A percentile compares a stretch with the other conserved stretches of the same genome.
These are phyloP conservation scores for Hydnomerulius pinastri DNA, from an alignment of 768 basidiomycete genomes.

Conservation along the genomic window DNA sequence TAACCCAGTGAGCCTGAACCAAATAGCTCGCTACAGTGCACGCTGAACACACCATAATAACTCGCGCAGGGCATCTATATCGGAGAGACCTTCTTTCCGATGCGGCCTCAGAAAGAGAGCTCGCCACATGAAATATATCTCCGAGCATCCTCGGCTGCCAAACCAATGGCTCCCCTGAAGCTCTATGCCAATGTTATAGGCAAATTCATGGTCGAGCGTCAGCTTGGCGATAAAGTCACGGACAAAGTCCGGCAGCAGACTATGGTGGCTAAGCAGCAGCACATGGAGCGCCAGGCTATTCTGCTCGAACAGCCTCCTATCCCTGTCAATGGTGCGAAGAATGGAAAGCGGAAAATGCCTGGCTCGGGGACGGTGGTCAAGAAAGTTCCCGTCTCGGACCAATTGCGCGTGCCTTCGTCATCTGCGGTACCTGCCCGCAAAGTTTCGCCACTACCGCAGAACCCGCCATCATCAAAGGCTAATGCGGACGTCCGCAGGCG, in stretches of 20 bases:
- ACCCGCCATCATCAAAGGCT: conserved; percentile 16
- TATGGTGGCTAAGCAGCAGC: conserved; percentile 50
- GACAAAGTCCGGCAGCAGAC: conserved; percentile 48
- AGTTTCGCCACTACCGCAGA: conserved; percentile 28
- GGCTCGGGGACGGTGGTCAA: conserved; percentile 29
- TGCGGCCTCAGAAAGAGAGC: conserved; percentile 54
- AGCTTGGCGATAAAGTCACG: conserved; percentile 48
- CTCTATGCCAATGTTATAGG: conserved; percentile 75
- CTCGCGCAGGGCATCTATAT: conserved; percentile 62
- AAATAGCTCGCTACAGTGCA: neutral
- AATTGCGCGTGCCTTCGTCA: conserved; percentile 31
- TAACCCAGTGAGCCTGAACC: conserved; percentile 49
- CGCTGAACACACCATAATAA: conserved; percentile 1
- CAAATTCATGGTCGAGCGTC: conserved; percentile 66
- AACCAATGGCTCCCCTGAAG: conserved; percentile 66
- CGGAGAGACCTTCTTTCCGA: conserved; percentile 63
- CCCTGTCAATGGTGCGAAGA: conserved; percentile 36
- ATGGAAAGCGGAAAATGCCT: conserved; percentile 41
- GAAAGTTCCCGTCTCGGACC: conserved; percentile 29
- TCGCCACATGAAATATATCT: conserved; percentile 73
- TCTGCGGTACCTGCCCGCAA: conserved; percentile 31
- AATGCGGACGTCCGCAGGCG: conserved; percentile 35
- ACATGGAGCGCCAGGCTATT: conserved; percentile 48
- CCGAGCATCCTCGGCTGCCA: conserved; percentile 55
- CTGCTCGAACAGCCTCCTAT: conserved; percentile 41